phyloP scores from a whole-genome alignment of 2,329 filamentous ascomycete genomes.

The Fusarium liriodendri region DNA sequence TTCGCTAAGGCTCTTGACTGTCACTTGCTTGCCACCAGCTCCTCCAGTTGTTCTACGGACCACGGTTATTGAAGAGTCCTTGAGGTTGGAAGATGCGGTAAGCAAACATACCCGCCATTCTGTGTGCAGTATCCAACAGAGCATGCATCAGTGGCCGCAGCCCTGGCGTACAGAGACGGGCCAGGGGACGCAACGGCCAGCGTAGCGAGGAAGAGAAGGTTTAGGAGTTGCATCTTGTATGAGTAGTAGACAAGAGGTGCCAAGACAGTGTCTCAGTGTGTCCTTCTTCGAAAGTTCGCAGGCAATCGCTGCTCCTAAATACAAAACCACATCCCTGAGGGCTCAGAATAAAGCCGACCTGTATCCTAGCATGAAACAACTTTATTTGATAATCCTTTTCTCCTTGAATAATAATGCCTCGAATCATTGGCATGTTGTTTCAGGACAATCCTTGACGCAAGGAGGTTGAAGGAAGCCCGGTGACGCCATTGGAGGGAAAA shows the following conservation, averaged over 20 bases:
- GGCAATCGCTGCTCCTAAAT: not conserved
- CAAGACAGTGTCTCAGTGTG: not conserved
- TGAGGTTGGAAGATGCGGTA: rapidly evolving
- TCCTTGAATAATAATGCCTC: not conserved
- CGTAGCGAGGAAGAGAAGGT: not conserved
- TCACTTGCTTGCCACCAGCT: conserved; percentile 18
- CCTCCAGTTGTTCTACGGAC: conserved; percentile 30
- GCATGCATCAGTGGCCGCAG: conserved; percentile 21
- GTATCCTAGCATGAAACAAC: not conserved
- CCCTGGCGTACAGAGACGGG: conserved; percentile 14
- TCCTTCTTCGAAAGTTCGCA: too few species aligned
- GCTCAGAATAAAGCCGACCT: not conserved
- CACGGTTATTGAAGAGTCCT: not conserved
- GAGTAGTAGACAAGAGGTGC: not conserved
- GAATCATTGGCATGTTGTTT: conserved; percentile 7
- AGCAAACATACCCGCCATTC: conserved; percentile 36
- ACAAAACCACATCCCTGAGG: not conserved
- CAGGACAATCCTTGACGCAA: not conserved
- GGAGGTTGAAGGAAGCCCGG: not conserved
- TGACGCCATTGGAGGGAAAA: conserved; percentile 10
- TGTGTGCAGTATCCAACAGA: conserved; percentile 35
- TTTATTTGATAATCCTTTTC: not conserved
- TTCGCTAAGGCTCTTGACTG: conserved; percentile 29
- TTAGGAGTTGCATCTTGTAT: conserved; percentile 13
- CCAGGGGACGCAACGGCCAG: conserved; percentile 14